phyloP scores from a whole-genome alignment of 768 basidiomycete species.

The Xerocomellus intermedius region DNA sequence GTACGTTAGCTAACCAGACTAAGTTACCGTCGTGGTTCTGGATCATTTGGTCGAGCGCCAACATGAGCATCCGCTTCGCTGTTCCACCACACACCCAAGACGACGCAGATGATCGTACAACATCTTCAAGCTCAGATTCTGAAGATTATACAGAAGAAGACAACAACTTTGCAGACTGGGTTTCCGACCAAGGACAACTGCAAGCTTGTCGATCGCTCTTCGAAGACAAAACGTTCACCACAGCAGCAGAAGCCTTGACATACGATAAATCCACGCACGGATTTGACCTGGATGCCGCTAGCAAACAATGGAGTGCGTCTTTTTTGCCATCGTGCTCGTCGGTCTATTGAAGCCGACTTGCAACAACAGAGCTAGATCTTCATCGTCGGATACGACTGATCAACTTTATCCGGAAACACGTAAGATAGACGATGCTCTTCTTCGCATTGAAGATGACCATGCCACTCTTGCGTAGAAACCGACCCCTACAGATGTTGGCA shows the following conservation, averaged over 20 bases:
- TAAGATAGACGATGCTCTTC: constrained; percentile 24
- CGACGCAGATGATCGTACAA: constrained; percentile 9
- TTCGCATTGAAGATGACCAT: not conserved
- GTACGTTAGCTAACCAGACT: not conserved
- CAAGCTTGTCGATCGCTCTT: constrained; percentile 72
- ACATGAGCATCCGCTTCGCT: constrained; percentile 34
- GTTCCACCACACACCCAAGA: constrained; percentile 1
- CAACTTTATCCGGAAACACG: constrained; percentile 83
- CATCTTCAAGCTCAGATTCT: constrained; percentile 23
- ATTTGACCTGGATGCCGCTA: constrained; percentile 59
- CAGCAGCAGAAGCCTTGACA: constrained; percentile 54
- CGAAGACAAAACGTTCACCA: constrained; percentile 59
- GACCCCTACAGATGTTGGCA: constrained; percentile 41
- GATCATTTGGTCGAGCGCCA: not conserved
- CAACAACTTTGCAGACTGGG: constrained; percentile 78
- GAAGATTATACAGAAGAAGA: constrained; percentile 42
- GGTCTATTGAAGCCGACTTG: not conserved
- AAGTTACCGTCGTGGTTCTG: not conserved
- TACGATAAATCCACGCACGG: constrained; percentile 61
- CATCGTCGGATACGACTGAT: constrained; percentile 79
- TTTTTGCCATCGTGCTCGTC: not conserved
- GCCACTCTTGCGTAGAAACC: constrained; percentile 46
- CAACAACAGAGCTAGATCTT: constrained; percentile 63
- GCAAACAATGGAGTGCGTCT: constrained; percentile 53
- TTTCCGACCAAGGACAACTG: constrained; percentile 58